Conservation (phyloP, 73 alveolate genomes). For the Diophrys appendiculata region DNA sequence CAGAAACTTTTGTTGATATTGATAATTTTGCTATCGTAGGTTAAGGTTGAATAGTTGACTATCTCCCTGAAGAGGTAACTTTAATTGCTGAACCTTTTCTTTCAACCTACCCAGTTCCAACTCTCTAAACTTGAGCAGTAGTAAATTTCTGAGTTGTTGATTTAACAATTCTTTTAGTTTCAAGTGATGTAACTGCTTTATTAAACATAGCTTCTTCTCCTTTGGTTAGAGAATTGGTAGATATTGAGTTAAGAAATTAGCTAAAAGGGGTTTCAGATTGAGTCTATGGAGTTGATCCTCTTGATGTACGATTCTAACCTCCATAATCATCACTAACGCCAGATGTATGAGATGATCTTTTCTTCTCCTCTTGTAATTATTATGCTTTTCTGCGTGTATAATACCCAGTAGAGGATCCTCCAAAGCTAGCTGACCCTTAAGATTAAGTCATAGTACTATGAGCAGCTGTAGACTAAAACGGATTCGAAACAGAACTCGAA, state of each 20-base stretch:
- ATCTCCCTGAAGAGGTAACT: not conserved
- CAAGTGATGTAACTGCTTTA: not conserved
- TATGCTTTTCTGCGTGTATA: not conserved
- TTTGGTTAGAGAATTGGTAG: not conserved
- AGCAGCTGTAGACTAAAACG: too few relatives aligned
- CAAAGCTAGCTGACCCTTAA: too few relatives aligned
- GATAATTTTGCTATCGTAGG: not conserved
- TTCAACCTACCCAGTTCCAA: not conserved
- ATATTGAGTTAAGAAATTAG: not conserved
- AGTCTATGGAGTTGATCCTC: too few relatives aligned
- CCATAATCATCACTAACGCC: not conserved
- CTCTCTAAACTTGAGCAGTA: not conserved
- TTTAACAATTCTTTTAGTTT: not conserved
- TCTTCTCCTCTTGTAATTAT: not conserved
- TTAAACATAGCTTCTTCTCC: not conserved
- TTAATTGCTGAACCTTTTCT: not conserved
- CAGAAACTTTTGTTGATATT: not conserved
- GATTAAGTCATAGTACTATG: too few relatives aligned
- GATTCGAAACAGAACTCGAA: too few relatives aligned
- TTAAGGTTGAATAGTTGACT: not conserved
- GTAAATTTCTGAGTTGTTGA: not conserved
- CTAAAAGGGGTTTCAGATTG: conserved; percentile 18
- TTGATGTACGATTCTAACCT: conserved; percentile 23
- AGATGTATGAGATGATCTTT: conserved; percentile 11
- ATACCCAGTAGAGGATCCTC: not conserved